Percentiles rank a stretch among this genome's conserved stretches.
Conservation (phyloP, 371 early-diverging fungal genomes). For the Mortierella sp. region DNA sequence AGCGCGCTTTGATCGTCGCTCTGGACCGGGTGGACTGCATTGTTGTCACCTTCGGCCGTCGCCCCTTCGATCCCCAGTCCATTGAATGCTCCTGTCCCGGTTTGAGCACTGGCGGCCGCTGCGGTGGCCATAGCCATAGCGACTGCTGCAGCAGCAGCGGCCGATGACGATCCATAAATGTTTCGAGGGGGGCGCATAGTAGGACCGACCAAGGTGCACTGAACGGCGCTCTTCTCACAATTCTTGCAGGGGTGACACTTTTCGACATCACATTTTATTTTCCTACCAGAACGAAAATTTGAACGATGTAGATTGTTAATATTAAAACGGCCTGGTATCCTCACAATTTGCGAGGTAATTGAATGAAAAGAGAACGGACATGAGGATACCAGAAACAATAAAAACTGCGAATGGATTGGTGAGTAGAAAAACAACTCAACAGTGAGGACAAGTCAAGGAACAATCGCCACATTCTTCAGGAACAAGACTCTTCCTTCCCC, state of each 20-base stretch:
- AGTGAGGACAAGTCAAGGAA: background rate
- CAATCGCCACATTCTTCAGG: background rate
- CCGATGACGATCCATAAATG: constrained; percentile 50
- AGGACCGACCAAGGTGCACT: constrained; percentile 52
- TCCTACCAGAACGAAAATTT: constrained; percentile 23
- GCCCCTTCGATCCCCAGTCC: constrained; percentile 16
- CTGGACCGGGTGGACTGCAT: background rate
- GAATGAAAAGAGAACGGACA: background rate
- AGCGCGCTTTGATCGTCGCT: constrained; percentile 4
- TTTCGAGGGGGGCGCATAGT: constrained; percentile 53
- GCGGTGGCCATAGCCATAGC: constrained; percentile 46
- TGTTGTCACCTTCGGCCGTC: constrained; percentile 1
- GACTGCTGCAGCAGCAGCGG: constrained; percentile 54
- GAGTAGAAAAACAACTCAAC: background rate
- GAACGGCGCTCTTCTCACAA: constrained; percentile 46
- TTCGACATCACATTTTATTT: constrained; percentile 58
- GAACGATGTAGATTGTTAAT: background rate
- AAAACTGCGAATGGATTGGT: background rate
- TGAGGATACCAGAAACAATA: background rate
- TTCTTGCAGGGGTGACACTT: constrained; percentile 48
- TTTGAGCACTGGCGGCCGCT: constrained; percentile 32
- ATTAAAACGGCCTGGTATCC: background rate
- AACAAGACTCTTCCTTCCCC: background rate
- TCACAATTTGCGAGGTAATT: background rate
- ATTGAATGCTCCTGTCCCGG: constrained; percentile 15